Conservation (phyloP, 768 basidiomycete species). For the Agaricus subrufescens region DNA sequence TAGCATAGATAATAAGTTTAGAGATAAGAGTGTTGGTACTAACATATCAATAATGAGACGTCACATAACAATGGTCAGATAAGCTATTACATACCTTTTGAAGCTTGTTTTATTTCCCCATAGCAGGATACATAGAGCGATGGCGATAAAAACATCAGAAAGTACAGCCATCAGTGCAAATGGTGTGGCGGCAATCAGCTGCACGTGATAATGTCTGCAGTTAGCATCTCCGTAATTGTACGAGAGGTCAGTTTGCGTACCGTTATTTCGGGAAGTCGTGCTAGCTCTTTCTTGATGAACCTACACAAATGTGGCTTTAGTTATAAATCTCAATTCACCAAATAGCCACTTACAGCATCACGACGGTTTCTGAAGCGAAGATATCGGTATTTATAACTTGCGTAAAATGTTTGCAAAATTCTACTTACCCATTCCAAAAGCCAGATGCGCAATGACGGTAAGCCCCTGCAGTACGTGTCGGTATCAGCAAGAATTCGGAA, state of each 20-base stretch:
- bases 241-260: constrained; percentile 16
- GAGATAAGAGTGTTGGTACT: constrained; percentile 40
- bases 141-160: constrained; percentile 41
- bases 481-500: neutral
- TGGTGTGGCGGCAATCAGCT: constrained; percentile 38
- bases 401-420: neutral
- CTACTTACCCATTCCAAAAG: constrained; percentile 31
- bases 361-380: constrained; percentile 25
- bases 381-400: neutral
- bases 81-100: constrained; percentile 20
- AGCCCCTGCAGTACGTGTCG: constrained; percentile 16
- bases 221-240: neutral
- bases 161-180: constrained; percentile 41
- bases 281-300: constrained; percentile 32
- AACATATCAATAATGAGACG: neutral
- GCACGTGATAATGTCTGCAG: neutral
- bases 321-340: neutral
- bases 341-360: constrained; percentile 18
- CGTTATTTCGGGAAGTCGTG: constrained; percentile 27
- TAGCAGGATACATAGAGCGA: constrained; percentile 35
- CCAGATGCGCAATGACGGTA: constrained; percentile 24
- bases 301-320: constrained; percentile 13
- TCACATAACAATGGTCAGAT: neutral
- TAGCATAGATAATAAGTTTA: constrained; percentile 41
- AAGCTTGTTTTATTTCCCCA: constrained; percentile 34